Percentiles rank a stretch among this genome's conserved stretches.
Conservation (phyloP, 257 asterid species). For the Phtheirospermum japonicum region DNA sequence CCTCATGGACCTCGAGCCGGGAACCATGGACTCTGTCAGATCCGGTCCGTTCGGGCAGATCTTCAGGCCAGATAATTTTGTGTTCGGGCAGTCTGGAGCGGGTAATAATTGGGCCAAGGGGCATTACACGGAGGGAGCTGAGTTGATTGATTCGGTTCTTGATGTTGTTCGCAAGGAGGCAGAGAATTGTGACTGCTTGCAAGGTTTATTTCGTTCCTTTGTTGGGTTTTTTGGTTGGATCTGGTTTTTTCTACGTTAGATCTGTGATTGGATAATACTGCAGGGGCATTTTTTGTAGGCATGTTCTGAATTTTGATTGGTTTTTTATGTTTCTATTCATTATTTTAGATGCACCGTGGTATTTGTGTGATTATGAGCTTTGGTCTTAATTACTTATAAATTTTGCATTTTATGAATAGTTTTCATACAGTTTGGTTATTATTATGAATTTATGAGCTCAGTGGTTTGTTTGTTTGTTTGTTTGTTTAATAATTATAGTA, state of each 20-base stretch:
- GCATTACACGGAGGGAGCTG: slow-evolving; percentile 62
- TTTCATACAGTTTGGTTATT: too few relatives aligned
- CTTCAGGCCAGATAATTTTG: slow-evolving; percentile 59
- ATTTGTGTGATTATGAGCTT: background rate
- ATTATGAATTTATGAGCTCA: too few relatives aligned
- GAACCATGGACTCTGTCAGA: slow-evolving; percentile 62
- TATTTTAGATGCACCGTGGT: background rate
- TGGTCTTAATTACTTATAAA: background rate
- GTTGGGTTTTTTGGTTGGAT: too few relatives aligned
- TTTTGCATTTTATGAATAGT: too few relatives aligned
- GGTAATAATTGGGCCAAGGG: slow-evolving; percentile 67
- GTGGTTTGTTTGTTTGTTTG: too few relatives aligned
- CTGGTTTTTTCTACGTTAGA: too few relatives aligned
- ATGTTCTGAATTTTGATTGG: slow-evolving; percentile 1
- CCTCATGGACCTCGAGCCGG: slow-evolving; percentile 69
- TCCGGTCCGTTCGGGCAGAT: slow-evolving; percentile 66
- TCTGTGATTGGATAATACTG: too few relatives aligned
- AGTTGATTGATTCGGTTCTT: slow-evolving; percentile 51
- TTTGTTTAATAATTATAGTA: too few relatives aligned
- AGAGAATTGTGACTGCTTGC: slow-evolving; percentile 58
- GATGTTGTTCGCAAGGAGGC: slow-evolving; percentile 61
- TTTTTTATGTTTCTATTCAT: background rate
- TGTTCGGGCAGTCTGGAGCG: slow-evolving; percentile 64
- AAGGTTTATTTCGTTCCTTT: slow-evolving; percentile 34
- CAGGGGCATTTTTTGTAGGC: too few relatives aligned